A percentile compares a stretch with the other conserved stretches of the same genome.
Conservation (phyloP, 2,329 filamentous ascomycete genomes). For the Neoscytalidium dimidiatum region DNA sequence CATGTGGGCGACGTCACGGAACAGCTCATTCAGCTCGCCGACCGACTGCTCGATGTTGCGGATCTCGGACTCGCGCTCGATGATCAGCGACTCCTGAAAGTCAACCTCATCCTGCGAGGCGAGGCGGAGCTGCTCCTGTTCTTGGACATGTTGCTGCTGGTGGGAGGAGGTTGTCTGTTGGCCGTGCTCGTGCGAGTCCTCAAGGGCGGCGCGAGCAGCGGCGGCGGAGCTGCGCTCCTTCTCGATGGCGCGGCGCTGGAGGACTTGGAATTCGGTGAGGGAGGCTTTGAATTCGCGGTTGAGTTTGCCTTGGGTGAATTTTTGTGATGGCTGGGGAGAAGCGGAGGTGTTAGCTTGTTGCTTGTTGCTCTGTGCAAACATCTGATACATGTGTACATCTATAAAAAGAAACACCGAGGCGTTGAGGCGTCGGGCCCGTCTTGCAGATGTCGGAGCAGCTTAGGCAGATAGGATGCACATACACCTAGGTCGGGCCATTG, state of each 20-base stretch:
- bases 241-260: constrained; percentile 89
- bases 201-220: constrained; percentile 78
- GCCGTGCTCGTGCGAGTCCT: constrained; percentile 44
- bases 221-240: constrained; percentile 86
- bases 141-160: constrained; percentile 50
- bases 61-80: constrained; percentile 95
- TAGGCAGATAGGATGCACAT: constrained; percentile 53
- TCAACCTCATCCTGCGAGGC: constrained; percentile 94
- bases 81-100: constrained; percentile 93
- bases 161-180: constrained; percentile 50
- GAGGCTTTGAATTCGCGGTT: constrained; percentile 90
- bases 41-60: constrained; percentile 97
- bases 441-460: not conserved
- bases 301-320: constrained; percentile 93
- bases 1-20: constrained; percentile 97
- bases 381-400: constrained; percentile 21
- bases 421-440: not conserved
- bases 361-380: not conserved
- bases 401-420: not conserved
- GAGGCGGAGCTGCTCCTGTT: constrained; percentile 71
- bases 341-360: not conserved
- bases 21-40: constrained; percentile 92
- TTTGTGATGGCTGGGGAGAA: constrained; percentile 75
- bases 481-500: constrained; percentile 69
- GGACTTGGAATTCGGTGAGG: constrained; percentile 84